Conservation (phyloP, 2,329 filamentous ascomycete species). For the Hypomyces perniciosus region DNA sequence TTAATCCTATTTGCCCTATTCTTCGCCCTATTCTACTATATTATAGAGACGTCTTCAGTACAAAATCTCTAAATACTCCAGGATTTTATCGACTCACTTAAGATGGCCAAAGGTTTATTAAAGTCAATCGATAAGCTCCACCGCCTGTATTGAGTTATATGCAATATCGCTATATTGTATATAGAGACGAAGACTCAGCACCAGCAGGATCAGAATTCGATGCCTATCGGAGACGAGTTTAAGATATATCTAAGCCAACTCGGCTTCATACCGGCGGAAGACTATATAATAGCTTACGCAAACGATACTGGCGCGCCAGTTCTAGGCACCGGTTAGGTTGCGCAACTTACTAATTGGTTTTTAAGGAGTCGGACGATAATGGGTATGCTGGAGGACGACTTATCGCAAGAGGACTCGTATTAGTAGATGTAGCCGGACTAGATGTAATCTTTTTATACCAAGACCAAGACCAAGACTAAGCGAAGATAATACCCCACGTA, state of each 20-base stretch:
- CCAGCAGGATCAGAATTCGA: constrained; percentile 39
- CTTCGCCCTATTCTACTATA: constrained; percentile 53
- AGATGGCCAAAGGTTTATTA: constrained; percentile 45
- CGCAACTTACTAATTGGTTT: constrained; percentile 59
- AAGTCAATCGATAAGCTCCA: constrained; percentile 56
- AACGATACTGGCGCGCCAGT: constrained; percentile 16
- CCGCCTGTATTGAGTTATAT: constrained; percentile 56
- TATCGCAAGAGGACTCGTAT: constrained; percentile 38
- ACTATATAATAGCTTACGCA: constrained; percentile 23
- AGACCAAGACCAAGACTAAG: too few relatives aligned
- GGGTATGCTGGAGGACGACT: constrained; percentile 57
- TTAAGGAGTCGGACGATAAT: constrained; percentile 60
- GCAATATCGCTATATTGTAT: constrained; percentile 55
- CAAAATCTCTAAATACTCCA: constrained; percentile 49
- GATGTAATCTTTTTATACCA: background rate
- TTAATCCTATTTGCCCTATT: constrained; percentile 55
- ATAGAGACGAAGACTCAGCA: constrained; percentile 52
- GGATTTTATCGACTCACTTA: constrained; percentile 51
- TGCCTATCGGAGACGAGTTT: constrained; percentile 52
- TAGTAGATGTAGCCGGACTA: constrained; percentile 26
- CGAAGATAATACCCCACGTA: too few relatives aligned
- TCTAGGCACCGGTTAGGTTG: constrained; percentile 25
- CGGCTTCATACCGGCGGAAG: constrained; percentile 48
- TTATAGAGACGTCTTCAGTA: constrained; percentile 48
- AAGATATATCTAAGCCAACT: constrained; percentile 60